Conservation (phyloP, 2,329 filamentous ascomycete genomes). For the Clonostachys chloroleuca region DNA sequence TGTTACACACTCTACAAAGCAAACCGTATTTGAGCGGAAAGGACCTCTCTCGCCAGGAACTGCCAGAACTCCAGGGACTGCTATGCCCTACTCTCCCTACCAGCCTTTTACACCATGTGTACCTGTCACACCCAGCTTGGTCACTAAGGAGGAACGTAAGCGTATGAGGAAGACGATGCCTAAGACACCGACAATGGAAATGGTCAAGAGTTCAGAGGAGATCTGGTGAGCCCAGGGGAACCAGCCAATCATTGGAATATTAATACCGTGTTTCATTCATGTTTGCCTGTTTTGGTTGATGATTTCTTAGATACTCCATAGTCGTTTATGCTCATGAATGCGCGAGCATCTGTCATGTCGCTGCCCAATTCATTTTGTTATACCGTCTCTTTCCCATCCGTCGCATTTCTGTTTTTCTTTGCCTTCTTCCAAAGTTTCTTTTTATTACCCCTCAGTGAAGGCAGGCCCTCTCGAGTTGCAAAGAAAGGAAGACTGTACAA, state of each 20-base stretch:
- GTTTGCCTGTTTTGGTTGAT: too few species aligned
- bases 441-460: too few species aligned
- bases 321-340: too few species aligned
- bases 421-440: too few species aligned
- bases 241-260: background rate
- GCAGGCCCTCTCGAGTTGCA: too few species aligned
- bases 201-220: constrained; percentile 60
- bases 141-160: constrained; percentile 68
- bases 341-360: too few species aligned
- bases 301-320: too few species aligned
- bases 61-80: constrained; percentile 58
- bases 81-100: constrained; percentile 71
- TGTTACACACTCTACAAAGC: constrained; percentile 44
- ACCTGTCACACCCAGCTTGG: constrained; percentile 71
- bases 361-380: too few species aligned
- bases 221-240: constrained; percentile 45
- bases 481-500: too few species aligned
- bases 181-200: constrained; percentile 56
- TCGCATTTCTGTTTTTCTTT: too few species aligned
- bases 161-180: constrained; percentile 60
- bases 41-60: constrained; percentile 50
- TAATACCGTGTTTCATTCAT: too few species aligned
- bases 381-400: too few species aligned
- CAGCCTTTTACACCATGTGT: constrained; percentile 74
- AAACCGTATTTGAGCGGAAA: constrained; percentile 59